Evolutionary conservation across 225 moss, liverwort and hornwort genomes (phyloP), one percentile per base, ranked within the genome.

Genomic region (Bryum argenteum): DNA sequence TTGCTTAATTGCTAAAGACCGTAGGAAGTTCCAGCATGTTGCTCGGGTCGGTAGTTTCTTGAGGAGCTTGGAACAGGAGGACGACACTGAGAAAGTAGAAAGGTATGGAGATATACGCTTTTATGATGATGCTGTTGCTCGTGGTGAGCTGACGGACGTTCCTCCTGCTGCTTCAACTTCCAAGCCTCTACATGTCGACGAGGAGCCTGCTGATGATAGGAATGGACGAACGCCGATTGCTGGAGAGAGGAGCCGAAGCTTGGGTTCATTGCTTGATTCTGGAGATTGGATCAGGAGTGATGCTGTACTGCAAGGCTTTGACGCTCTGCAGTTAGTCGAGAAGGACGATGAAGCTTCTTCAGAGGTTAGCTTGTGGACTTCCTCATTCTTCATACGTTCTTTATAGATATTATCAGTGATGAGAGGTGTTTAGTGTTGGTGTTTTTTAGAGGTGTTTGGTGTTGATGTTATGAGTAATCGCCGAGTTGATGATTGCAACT

Each of bases 31-130:
- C n/a, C 74, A 58, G 66, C 76, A 67, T 55, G 56, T 79, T 54
- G 18, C 71, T 54, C 70, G 79, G 65, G 86, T 79, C 70, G 80
- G 80, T 45, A 83, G 78, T 72, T 66, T 78, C 22, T 67, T 78
- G 70, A 72, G 75, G 56, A 86, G 66, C 53, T 72, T 86, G 75
- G 86, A 80, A 71, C 77, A 65, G 66, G 80, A 83, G 52, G 80
- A 80, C 73, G 80, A 75, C 24, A 80, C 69, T 16, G 76, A 59
- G 28, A 75, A 70, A 67, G 63, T 24, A 52, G 63, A 43, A 19
- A 56, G 19, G 52, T 10, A 47, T 16, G 72, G 75, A 8, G 67
- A 75, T 61, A 42, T 43, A 22, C 56, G 54, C 11, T 19, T 58
- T 10, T 33, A 17, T 17, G 21, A 52, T 28, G 37, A 77, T 59